Percentiles rank a stretch among this genome's conserved stretches.
These are phyloP conservation scores for Xylariaceae sp. DNA, from an alignment of 2,329 filamentous ascomycete species.

Conservation along the genomic window DNA sequence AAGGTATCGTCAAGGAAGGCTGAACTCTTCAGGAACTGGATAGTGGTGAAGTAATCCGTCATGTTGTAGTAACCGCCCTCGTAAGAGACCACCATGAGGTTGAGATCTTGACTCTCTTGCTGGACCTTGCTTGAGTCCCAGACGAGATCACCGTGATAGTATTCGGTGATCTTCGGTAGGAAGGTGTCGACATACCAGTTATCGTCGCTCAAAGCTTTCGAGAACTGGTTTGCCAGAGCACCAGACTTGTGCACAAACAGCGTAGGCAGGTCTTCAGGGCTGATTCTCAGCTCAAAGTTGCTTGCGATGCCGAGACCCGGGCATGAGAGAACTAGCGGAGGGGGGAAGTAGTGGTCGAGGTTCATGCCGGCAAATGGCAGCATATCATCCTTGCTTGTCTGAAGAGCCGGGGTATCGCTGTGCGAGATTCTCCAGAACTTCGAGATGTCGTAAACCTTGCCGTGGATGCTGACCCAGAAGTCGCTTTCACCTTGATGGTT, in stretches of 20 bases:
- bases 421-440: conserved; percentile 85
- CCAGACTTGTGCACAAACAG: conserved; percentile 66
- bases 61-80: conserved; percentile 77
- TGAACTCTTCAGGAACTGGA: conserved; percentile 51
- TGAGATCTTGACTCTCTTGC: conserved; percentile 59
- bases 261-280: conserved; percentile 46
- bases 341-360: conserved; percentile 78
- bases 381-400: conserved; percentile 63
- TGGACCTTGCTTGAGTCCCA: conserved; percentile 56
- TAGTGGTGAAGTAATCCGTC: conserved; percentile 83
- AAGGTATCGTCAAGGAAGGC: conserved; percentile 67
- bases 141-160: conserved; percentile 82
- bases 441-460: conserved; percentile 85
- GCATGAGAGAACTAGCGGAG: conserved; percentile 69
- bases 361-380: conserved; percentile 69
- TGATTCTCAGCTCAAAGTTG: conserved; percentile 44
- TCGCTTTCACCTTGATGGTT: conserved; percentile 67
- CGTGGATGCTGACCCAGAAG: conserved; percentile 82
- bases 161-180: conserved; percentile 73
- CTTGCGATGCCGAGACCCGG: conserved; percentile 61
- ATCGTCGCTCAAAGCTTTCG: conserved; percentile 52
- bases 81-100: conserved; percentile 75
- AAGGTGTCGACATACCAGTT: conserved; percentile 78
- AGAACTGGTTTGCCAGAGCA: conserved; percentile 47
- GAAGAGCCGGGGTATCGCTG: conserved; percentile 57